These are phyloP conservation scores for Boechera divaricarpa DNA, from an alignment of 345 rosid species.

Conservation along the genomic window DNA sequence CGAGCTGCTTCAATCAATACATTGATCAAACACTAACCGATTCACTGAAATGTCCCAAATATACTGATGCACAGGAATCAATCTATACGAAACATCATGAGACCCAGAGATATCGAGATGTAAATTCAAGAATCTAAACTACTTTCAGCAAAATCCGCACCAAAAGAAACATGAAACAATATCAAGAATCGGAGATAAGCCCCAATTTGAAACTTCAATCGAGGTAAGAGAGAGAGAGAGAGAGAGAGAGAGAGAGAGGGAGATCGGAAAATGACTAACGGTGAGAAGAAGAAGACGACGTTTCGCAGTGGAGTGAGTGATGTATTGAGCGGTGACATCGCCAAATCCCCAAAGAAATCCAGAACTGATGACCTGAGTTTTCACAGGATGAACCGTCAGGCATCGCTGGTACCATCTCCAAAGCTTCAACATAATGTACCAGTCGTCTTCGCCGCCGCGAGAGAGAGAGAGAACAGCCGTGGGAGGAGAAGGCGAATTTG, in stretches of 20 bases:
- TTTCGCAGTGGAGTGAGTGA: conserved; percentile 76
- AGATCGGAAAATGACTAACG: conserved; percentile 43
- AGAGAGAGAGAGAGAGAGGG: neutral
- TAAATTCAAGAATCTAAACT: conserved; percentile 3
- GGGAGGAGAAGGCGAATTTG: conserved; percentile 12
- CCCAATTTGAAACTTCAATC: conserved; percentile 1
- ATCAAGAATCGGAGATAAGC: conserved; percentile 16
- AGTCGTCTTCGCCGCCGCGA: neutral
- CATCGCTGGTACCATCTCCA: conserved; percentile 94
- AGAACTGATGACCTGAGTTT: conserved; percentile 89
- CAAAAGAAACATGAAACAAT: neutral
- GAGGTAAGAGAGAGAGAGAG: neutral
- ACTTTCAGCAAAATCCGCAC: conserved; percentile 11
- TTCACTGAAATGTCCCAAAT: conserved; percentile 7
- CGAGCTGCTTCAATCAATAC: conserved; percentile 18
- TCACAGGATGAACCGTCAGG: conserved; percentile 68
- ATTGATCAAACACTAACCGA: conserved; percentile 8
- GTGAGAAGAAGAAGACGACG: conserved; percentile 50
- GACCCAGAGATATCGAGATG: conserved; percentile 12
- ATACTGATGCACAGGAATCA: neutral
- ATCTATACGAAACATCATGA: conserved; percentile 17
- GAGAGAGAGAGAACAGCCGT: conserved; percentile 35
- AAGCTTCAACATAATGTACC: conserved; percentile 56
- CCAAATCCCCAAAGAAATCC: conserved; percentile 91
- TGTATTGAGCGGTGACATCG: conserved; percentile 85